Percentiles rank a stretch among this genome's conserved stretches.
phyloP scores from a whole-genome alignment of 1,284 basidiomycete genomes.

The Melampsora allii-populina region DNA sequence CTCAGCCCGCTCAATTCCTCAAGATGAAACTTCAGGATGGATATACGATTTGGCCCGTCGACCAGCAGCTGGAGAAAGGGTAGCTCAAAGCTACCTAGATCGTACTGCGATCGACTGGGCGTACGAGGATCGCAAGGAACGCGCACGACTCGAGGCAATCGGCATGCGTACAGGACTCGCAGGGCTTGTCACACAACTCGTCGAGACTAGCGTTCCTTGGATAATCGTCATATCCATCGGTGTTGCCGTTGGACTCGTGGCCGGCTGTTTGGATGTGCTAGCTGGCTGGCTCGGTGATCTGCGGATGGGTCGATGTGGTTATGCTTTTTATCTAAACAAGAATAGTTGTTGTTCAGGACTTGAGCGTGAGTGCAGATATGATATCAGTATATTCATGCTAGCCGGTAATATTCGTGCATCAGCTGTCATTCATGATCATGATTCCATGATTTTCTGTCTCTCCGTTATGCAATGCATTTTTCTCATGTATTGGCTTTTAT shows the following conservation, averaged over 20 bases:
- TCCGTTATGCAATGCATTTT: not conserved
- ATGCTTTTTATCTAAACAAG: conserved; percentile 70
- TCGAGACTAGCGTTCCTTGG: conserved; percentile 65
- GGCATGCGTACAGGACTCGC: conserved; percentile 12
- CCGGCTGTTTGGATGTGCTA: conserved; percentile 69
- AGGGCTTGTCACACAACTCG: conserved; percentile 56
- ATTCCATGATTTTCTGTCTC: not conserved
- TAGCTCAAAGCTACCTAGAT: conserved; percentile 23
- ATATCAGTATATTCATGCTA: not conserved
- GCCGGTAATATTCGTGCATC: not conserved
- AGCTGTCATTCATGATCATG: not conserved
- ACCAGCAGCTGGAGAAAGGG: conserved; percentile 16
- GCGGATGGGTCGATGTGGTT: conserved; percentile 65
- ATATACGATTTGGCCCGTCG: not conserved
- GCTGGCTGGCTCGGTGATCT: conserved; percentile 72
- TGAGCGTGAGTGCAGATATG: conserved; percentile 59
- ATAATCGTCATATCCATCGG: conserved; percentile 65
- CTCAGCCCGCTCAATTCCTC: not conserved
- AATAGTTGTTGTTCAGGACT: conserved; percentile 70
- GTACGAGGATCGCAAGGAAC: conserved; percentile 40
- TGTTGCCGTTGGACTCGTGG: conserved; percentile 65
- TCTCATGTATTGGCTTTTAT: no score
- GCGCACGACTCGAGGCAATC: conserved; percentile 2
- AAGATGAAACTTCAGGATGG: not conserved
- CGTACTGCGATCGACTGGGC: conserved; percentile 41